Percentiles rank a stretch among this genome's conserved stretches.
These are phyloP conservation scores for Botrytis byssoidea DNA, from an alignment of 2,329 filamentous ascomycete species.

Conservation along the genomic window DNA sequence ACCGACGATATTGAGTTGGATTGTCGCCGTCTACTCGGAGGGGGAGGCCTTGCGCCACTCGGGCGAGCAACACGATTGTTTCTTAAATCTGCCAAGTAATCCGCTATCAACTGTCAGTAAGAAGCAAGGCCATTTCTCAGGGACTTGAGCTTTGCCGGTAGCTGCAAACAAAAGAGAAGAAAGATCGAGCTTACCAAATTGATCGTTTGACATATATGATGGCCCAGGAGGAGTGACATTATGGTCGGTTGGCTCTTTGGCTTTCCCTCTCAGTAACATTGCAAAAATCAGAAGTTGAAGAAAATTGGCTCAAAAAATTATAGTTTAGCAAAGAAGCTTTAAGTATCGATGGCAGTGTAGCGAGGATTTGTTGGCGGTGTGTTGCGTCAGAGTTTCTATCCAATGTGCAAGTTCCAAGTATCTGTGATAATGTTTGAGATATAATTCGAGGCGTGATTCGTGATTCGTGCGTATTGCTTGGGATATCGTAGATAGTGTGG, in stretches of 20 bases:
- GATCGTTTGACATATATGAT: conserved; percentile 64
- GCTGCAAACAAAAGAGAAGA: background rate
- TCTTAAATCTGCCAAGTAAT: conserved; percentile 69
- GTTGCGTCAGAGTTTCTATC: conserved; percentile 12
- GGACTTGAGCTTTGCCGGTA: background rate
- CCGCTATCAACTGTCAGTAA: conserved; percentile 48
- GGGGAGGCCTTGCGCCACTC: conserved; percentile 66
- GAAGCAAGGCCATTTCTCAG: background rate
- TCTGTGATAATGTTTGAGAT: conserved; percentile 3
- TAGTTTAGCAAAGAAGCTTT: background rate
- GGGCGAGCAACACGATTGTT: conserved; percentile 66
- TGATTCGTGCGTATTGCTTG: conserved; percentile 14
- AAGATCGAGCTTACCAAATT: conserved; percentile 54
- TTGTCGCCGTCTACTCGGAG: conserved; percentile 42
- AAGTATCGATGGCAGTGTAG: conserved; percentile 6
- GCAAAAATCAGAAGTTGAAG: background rate
- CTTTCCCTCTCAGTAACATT: conserved; percentile 37
- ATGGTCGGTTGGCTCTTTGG: conserved; percentile 41
- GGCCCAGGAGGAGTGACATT: conserved; percentile 62
- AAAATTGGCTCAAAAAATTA: background rate
- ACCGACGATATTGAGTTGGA: conserved; percentile 43
- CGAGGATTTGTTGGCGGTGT: conserved; percentile 17
- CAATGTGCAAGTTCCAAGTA: conserved; percentile 22
- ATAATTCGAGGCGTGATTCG: conserved; percentile 12
- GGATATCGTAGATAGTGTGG: background rate